phyloP scores from a whole-genome alignment of 805 yeast species.

The Metschnikowia vanudenii region DNA sequence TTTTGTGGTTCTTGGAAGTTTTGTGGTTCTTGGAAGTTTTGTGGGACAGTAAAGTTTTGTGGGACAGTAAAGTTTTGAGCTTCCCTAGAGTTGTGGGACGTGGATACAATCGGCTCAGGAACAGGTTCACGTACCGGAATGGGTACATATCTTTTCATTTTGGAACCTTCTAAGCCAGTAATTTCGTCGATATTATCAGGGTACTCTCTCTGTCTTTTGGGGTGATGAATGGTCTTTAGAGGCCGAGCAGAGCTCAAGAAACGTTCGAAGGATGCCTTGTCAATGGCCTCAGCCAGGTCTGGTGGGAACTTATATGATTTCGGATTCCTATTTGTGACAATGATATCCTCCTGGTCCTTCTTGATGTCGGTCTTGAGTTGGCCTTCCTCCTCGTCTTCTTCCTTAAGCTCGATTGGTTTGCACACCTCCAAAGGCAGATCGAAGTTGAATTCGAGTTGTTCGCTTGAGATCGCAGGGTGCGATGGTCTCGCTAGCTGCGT shows the following conservation, averaged over 20 bases:
- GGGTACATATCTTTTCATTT: slow-evolving; percentile 33
- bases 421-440: slow-evolving; percentile 19
- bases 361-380: slow-evolving; percentile 1
- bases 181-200: slow-evolving; percentile 37
- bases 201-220: slow-evolving; percentile 13
- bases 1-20: neutral
- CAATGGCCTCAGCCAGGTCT: slow-evolving; percentile 28
- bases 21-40: no score
- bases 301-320: slow-evolving; percentile 59
- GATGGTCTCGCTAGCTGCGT: slow-evolving; percentile 16
- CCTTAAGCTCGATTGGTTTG: slow-evolving; percentile 27
- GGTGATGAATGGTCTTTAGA: slow-evolving; percentile 17
- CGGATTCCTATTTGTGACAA: slow-evolving; percentile 47
- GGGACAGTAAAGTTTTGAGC: no score
- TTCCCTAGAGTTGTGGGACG: no score
- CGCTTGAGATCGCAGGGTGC: slow-evolving; percentile 10
- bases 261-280: slow-evolving; percentile 8
- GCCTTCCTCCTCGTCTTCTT: slow-evolving; percentile 27
- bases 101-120: neutral
- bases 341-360: slow-evolving; percentile 37
- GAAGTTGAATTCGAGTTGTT: slow-evolving; percentile 20
- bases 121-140: slow-evolving; percentile 42
- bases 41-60: no score
- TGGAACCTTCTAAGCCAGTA: slow-evolving; percentile 19
- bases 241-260: slow-evolving; percentile 7